Evolutionary conservation across 345 rosid species (phyloP), one percentile per base, ranked within the genome.

Genomic region (Citrus sinensis): DNA sequence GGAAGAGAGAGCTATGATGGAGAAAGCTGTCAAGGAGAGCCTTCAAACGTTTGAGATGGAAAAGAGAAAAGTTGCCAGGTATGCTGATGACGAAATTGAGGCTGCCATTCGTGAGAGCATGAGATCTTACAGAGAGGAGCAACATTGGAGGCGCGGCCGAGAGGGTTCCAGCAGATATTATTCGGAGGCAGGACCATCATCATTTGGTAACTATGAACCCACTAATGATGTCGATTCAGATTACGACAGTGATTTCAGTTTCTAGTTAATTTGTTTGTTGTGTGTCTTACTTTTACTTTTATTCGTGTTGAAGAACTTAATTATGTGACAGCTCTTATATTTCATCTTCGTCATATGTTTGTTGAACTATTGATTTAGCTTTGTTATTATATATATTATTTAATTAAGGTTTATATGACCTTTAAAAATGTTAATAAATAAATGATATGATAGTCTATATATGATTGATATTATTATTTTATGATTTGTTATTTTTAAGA

Each of bases 111-210:
- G 34, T 2, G 77, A 59, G 4, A 74, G 77, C 51, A 35, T 39
- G 54, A 30, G 62, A 1, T 35, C 30, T 40, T 61, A 58, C 67
- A 10, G 37, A 29, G 65, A 60, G 67, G 54, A 74, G 54, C 56
- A n/a, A 10, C 0, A 40, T 0, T 11, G 55, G 34, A 60, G 67
- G 55, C 55, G 55, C 25, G 58, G 77, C 46, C 46, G 3, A 24
- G 77, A 74, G 68, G 77, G 76, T n/a, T 19, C 66, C 27, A 58
- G 65, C 32, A n/a, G 24, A 32, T 40, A 40, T 40, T 14, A 63
- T 63, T 5, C 67, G 5, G 24, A 13, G 35, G 63, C 67, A 13
- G 67, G 70, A 9, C 25, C 55, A 11, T 49, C 49, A 22, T 66
- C 70, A 20, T 40, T 34, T 35, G 49, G 24, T 17, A 8, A 66